Base-by-base conservation (phyloP, 208 protist genomes). In the Perkinsela sp. region DNA sequence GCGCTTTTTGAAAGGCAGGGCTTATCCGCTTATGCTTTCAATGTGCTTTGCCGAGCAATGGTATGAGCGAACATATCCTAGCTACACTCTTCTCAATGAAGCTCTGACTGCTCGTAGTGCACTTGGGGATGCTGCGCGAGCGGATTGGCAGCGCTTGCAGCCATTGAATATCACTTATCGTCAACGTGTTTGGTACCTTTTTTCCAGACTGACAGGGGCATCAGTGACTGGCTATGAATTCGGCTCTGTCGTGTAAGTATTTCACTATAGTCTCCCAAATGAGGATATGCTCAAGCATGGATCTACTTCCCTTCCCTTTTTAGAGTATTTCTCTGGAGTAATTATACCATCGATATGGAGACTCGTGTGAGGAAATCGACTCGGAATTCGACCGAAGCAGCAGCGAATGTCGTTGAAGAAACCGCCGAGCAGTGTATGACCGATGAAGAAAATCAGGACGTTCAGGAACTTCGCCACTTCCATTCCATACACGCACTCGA, bases 401-500 rank as follows among this genome's bases (percentile, higher is more conserved):
- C 73, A 29, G 73, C 69, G 28, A 72, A 31, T 13, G 74, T 78
- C 67, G 75, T 77, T 66, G 77, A 81, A 1, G 73, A 82, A 77
- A 1, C 13, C 31, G 15, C 0, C 16, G 29, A 1, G 1, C 28
- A 2, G 16, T 1, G 0, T 28, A 16, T 0, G 65, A 48, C 29
- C 2, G 69, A 77, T 30, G 65, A 71, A 66, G 73, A 77, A 73
- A 67, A 70, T 15, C 15, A 69, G 72, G 80, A 68, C 70, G 72
- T 67, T 68, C 80, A 40, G 76, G 71, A 30, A 72, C 76, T 68
- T 68, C 65, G 48, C 40, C 77, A 78, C 30, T 88, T 86, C 68
- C 86, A 84, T 31, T 78, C 88, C 1, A 78, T 95, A 31, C 81
- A 93, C 65, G 70, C 89, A n/a, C 73, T 95, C n/a, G 87, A 95